Evolutionary conservation across 1,284 basidiomycete species (phyloP), one percentile per base, ranked within the genome.

Genomic region (Irpex sp.): DNA sequence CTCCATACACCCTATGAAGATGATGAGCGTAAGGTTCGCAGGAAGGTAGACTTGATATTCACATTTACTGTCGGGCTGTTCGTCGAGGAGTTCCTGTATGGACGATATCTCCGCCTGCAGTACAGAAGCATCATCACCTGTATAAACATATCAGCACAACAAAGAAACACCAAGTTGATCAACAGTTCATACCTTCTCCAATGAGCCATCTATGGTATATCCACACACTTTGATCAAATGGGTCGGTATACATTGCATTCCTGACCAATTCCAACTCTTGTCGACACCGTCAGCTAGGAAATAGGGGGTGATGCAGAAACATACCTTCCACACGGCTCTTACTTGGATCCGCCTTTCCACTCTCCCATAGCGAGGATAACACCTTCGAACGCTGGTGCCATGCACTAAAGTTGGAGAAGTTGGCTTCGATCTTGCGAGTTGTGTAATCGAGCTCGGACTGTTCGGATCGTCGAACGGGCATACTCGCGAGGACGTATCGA

Each of bases 381-480:
- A 96, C 81, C 75, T 97, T 96, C 1, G 94, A 93, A 31, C 97
- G 86, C 69, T 97, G 95, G 76, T 99, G 97, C 97, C 97, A 99
- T 15, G 97, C 97, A 64, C 94, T 97, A 74, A 98, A 99, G 75
- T 99, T 99, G 57, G 93, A 96, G 73, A 99, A 97, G 74, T 94
- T 98, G 60, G 89, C 79, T 74, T 95, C 91, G 68, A 99, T 99
- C 80, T 98, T 98, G 65, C 84, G 83, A 57, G 86, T 88, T 1
- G 97, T 97, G 73, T 93, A 98, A 0, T 79, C 82, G 31, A 98
- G 77, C 73, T 97, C 96, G 26, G 81, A 78, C 48, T 72, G 76
- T 55, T 80, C 77, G 3, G 87, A 73, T 57, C 81, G 79, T 48
- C 81, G 78, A 57, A 82, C 79, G 0, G 90, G 88, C 76, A 92